These are phyloP conservation scores for Mikania micrantha DNA, from an alignment of 129 eudicot species.

Conservation along the genomic window DNA sequence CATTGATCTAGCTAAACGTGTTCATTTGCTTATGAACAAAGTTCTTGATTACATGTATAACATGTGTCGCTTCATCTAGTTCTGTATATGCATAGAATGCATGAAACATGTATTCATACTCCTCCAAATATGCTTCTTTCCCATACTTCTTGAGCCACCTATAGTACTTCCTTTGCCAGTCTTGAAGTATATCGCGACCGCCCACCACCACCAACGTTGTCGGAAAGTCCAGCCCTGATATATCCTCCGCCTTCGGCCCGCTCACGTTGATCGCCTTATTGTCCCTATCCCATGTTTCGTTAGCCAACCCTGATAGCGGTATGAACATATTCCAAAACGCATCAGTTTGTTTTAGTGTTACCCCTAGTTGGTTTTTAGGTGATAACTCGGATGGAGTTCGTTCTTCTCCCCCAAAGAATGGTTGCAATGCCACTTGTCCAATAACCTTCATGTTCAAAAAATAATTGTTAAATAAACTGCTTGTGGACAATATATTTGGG, in stretches of 20 bases:
- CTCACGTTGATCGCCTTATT: constrained; percentile 30
- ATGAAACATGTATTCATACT: constrained; percentile 32
- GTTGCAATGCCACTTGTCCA: constrained; percentile 26
- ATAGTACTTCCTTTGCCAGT: constrained; percentile 32
- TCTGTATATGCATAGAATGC: constrained; percentile 34
- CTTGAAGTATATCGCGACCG: constrained; percentile 30
- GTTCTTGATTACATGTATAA: constrained; percentile 3
- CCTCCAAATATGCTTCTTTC: constrained; percentile 25
- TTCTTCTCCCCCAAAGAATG: constrained; percentile 28
- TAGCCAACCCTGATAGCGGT: neutral
- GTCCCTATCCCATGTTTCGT: constrained; percentile 21
- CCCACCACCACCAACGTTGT: constrained; percentile 28
- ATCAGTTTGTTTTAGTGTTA: neutral
- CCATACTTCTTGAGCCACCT: constrained; percentile 11
- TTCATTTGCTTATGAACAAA: constrained; percentile 18
- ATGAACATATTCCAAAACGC: neutral
- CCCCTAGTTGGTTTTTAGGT: neutral
- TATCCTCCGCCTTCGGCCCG: constrained; percentile 13
- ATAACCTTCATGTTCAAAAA: too few relatives aligned
- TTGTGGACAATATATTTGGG: too few relatives aligned
- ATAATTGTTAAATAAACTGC: too few relatives aligned
- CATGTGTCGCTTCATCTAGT: constrained; percentile 15
- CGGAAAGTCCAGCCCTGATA: constrained; percentile 20
- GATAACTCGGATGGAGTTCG: neutral
- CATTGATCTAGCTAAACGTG: neutral